phyloP scores from a whole-genome alignment of 208 protist genomes.

The Histomonas meleagridis region DNA sequence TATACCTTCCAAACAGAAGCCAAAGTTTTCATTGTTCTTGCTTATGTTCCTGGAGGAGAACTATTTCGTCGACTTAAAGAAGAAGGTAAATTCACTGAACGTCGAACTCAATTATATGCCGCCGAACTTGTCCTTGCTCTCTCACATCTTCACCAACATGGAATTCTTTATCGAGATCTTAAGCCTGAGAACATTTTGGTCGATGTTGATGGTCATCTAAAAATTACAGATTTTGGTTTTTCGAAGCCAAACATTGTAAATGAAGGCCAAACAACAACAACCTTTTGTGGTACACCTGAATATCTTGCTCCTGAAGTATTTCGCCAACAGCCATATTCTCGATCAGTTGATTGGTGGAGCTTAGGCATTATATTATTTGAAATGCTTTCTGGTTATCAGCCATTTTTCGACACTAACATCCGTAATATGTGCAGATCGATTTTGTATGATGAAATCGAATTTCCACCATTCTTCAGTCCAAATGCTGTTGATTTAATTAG shows the following conservation, averaged over 20 bases:
- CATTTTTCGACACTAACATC: slow-evolving; percentile 59
- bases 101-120: slow-evolving; percentile 43
- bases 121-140: slow-evolving; percentile 45
- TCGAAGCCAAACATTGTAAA: slow-evolving; percentile 50
- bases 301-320: slow-evolving; percentile 58
- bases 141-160: slow-evolving; percentile 54
- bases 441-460: slow-evolving; percentile 44
- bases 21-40: slow-evolving; percentile 58
- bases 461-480: slow-evolving; percentile 48
- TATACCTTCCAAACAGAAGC: slow-evolving; percentile 55
- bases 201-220: slow-evolving; percentile 55
- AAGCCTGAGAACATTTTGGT: slow-evolving; percentile 67
- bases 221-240: slow-evolving; percentile 61
- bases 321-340: slow-evolving; percentile 53
- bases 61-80: slow-evolving; percentile 49
- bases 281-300: slow-evolving; percentile 64
- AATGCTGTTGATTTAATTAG: slow-evolving; percentile 48
- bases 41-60: slow-evolving; percentile 59
- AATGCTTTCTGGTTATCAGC: slow-evolving; percentile 60
- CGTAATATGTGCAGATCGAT: slow-evolving; percentile 58
- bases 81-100: slow-evolving; percentile 37
- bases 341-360: slow-evolving; percentile 65
- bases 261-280: slow-evolving; percentile 48
- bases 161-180: slow-evolving; percentile 58
- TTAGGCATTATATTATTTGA: slow-evolving; percentile 64